Base-by-base conservation (phyloP, 495 filamentous ascomycete genomes). In the Penicillium goetzii region DNA sequence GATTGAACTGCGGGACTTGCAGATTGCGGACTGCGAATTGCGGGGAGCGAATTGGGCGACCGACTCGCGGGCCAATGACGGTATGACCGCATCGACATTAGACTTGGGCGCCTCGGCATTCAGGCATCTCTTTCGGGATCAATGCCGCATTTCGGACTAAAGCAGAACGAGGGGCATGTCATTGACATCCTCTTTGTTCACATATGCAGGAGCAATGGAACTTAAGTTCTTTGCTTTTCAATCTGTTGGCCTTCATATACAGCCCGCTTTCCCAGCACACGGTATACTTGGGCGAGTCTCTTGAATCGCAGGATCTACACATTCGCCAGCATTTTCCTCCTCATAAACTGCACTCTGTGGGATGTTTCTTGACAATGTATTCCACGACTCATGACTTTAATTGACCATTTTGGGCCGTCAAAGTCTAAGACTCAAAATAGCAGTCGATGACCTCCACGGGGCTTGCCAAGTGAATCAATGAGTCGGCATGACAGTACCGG, bases 61-160 rank as follows among this genome's bases (percentile, higher is more conserved):
- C 38, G 25, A 21, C 1, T 33, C 41, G 34, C 25, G 11, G 41
- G 43, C 64, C 59, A 56, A 66, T 66, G 59, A 62, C 59, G 47
- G 56, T n/a, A 66, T 66, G 59, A 62, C 59, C 54, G 56, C 23
- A 53, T 59, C 36, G 28, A 49, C 40, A 30, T 59, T 51, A 25
- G 23, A n/a, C 14, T 11, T 32, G 3, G 30, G 7, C 23, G 60
- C 64, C 60, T 59, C 40, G 14, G 7, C 3, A 12, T 50, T 58
- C 36, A 40, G 62, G 62, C 62, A 50, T 10, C 47, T n/a, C 19
- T 33, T 19, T 34, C 26, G 61, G 17, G 7, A 54, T 25, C 17
- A 43, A 33, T 15, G 28, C 41, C 23, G 34, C 15, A 4, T 14
- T 17, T 51, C 33, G 33, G 9, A 34, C 33, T 32, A 32, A 3